Evolutionary conservation across 164 flowering plant genomes (phyloP).

Genomic region (Aristolochia californica): DNA sequence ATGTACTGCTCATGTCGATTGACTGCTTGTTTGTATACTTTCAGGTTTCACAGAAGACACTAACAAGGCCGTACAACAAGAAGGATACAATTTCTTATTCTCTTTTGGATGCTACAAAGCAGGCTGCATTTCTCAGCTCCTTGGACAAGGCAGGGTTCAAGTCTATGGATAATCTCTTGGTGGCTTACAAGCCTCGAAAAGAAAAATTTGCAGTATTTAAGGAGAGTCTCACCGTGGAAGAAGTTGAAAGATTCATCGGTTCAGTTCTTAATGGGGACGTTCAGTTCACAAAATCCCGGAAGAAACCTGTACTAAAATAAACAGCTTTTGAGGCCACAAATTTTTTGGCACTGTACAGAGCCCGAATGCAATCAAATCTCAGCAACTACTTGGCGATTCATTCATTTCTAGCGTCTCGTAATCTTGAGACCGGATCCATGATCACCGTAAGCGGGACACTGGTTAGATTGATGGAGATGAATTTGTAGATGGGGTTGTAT

Average conservation of each 20-base stretch:
- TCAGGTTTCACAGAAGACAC: slow-evolving; percentile 78
- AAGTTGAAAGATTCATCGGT: slow-evolving; percentile 55
- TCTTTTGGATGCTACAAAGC: slow-evolving; percentile 68
- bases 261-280: slow-evolving; percentile 71
- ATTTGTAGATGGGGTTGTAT: too few relatives aligned
- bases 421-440: too few relatives aligned
- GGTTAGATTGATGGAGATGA: too few relatives aligned
- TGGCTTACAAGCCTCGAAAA: slow-evolving; percentile 79
- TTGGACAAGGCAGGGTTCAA: slow-evolving; percentile 60
- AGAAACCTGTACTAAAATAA: slow-evolving; percentile 48
- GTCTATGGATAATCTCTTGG: slow-evolving; percentile 39
- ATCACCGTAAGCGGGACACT: too few relatives aligned
- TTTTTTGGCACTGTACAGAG: not conserved
- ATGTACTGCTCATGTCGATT: too few relatives aligned
- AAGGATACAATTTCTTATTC: slow-evolving; percentile 47
- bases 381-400: too few relatives aligned
- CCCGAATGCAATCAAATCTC: too few relatives aligned
- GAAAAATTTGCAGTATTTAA: slow-evolving; percentile 49
- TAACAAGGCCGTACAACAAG: slow-evolving; percentile 42
- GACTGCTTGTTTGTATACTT: not conserved
- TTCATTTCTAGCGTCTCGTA: not conserved
- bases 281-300: slow-evolving; percentile 43
- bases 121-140: slow-evolving; percentile 50
- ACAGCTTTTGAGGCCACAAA: not conserved
- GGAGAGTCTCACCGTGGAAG: slow-evolving; percentile 41